Evolutionary conservation across 805 yeast species (phyloP), one percentile per base, ranked within the genome.

Genomic region (Ogataea haglerorum): DNA sequence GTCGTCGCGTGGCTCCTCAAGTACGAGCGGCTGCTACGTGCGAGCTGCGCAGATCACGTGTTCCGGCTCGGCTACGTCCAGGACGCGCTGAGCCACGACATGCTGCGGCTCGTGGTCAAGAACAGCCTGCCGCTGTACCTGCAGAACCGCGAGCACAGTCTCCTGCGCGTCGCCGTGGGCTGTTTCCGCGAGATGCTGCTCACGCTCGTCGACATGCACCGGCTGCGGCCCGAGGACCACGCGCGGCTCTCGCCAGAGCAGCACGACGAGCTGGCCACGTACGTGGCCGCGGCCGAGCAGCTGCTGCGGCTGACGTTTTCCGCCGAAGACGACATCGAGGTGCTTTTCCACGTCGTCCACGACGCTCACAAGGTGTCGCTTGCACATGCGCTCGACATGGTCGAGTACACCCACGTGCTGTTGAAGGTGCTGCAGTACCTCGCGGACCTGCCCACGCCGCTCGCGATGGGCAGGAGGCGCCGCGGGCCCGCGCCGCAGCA

Each of bases 1-100:
- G 65, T 85, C 5, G 64, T 75, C 5, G 70, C 86, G 1, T 91
- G 97, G 96, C 82, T 88, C 51, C 65, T 88, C 34, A 72, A 73
- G 24, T 87, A 78, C 44, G 87, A 84, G 51, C 65, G 83, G 15
- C 61, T 54, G 6, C 53, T 66, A 44, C 56, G 65, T 25, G 54
- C 60, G 0, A 18, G n/a, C 9, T 63, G 64, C 22, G 61, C 58
- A 7, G 56, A 61, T 4, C 66, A 72, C 4, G 41, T 40, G 30
- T 38, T 49, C 35, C 45, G 63, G 31, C 43, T 49, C 22, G 58
- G 61, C 4, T 54, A 46, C 34, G 38, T 53, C 14, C 48, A 52
- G 5, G 70, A 73, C 9, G 80, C 78, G 0, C 61, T 89, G 22
- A 73, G 80, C 38, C 85, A 81, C 39, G 76, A 77, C 16, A 71